Percentiles rank a stretch among this genome's conserved stretches.
Evolutionary conservation across 176 grass and related monocot genomes (phyloP).

Genomic region (Rhynchospora breviuscula): DNA sequence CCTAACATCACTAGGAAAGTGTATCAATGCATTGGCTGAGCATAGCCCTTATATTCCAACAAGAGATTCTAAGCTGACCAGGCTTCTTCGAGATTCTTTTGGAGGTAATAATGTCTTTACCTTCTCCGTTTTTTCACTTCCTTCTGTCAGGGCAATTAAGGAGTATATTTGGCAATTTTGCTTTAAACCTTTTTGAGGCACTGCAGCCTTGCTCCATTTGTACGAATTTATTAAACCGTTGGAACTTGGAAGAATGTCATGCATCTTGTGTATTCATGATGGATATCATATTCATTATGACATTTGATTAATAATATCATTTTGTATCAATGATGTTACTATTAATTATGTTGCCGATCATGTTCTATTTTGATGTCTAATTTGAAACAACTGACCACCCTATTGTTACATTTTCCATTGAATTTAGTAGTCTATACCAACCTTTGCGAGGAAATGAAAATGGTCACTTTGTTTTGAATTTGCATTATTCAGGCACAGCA

Average conservation of each 20-base stretch:
- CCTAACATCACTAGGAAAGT: slow-evolving; percentile 83
- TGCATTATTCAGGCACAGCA: slow-evolving; percentile 62
- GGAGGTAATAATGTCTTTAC: slow-evolving; percentile 49
- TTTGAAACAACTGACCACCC: neutral
- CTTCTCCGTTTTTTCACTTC: neutral
- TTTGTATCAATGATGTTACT: neutral
- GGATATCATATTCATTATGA: neutral
- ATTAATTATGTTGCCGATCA: neutral
- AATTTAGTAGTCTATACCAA: slow-evolving; percentile 1
- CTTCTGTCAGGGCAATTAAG: neutral
- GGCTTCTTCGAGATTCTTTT: slow-evolving; percentile 96
- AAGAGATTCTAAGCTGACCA: slow-evolving; percentile 95
- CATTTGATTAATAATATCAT: neutral
- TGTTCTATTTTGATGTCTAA: neutral
- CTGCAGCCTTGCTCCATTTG: slow-evolving; percentile 21
- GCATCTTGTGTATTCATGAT: neutral
- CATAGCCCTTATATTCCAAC: slow-evolving; percentile 86
- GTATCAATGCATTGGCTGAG: slow-evolving; percentile 96
- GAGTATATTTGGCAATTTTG: neutral
- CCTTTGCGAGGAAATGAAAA: neutral
- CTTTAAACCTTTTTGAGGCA: neutral
- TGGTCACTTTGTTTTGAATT: neutral
- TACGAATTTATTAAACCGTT: neutral
- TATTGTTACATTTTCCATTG: neutral
- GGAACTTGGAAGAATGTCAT: no score